These are phyloP conservation scores for Lasiosphaeris hirsuta DNA, from an alignment of 495 filamentous ascomycete species.

Conservation along the genomic window DNA sequence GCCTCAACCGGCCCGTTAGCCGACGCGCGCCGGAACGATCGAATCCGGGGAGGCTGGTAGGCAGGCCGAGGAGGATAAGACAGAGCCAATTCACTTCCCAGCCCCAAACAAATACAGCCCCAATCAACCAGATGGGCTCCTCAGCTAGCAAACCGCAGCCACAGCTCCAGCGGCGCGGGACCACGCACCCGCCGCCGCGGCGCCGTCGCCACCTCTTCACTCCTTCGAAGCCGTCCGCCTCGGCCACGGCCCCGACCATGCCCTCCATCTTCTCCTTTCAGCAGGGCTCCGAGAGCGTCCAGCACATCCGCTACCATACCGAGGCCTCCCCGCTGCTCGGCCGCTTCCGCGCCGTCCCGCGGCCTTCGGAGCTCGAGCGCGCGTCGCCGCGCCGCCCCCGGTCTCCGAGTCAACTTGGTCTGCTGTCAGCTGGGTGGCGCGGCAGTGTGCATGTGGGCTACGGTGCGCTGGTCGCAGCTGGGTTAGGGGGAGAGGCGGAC, in stretches of 20 bases:
- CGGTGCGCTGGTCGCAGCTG: slow-evolving; percentile 39
- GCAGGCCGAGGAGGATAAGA: no score
- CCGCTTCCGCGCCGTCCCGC: slow-evolving; percentile 57
- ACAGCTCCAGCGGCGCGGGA: not conserved
- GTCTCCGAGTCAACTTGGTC: slow-evolving; percentile 21
- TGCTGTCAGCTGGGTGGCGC: slow-evolving; percentile 35
- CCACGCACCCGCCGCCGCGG: not conserved
- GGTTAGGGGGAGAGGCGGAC: slow-evolving; percentile 25
- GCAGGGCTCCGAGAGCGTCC: slow-evolving; percentile 52
- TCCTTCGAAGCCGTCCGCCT: not conserved
- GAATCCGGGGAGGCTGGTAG: no score
- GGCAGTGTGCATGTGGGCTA: slow-evolving; percentile 50
- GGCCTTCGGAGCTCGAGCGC: slow-evolving; percentile 13
- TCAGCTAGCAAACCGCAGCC: slow-evolving; percentile 19
- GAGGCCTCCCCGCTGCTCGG: slow-evolving; percentile 54
- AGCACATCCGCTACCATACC: slow-evolving; percentile 34
- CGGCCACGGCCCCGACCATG: slow-evolving; percentile 26
- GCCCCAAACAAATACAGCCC: no score
- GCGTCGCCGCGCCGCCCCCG: slow-evolving; percentile 16
- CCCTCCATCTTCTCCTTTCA: slow-evolving; percentile 62
- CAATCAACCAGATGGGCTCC: slow-evolving; percentile 14
- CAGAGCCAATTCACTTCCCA: no score
- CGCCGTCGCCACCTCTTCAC: slow-evolving; percentile 1
- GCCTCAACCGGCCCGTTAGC: not conserved
- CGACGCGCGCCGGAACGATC: not conserved